Evolutionary conservation across 768 basidiomycete genomes (phyloP).

Genomic region (Lentinula raphanica): DNA sequence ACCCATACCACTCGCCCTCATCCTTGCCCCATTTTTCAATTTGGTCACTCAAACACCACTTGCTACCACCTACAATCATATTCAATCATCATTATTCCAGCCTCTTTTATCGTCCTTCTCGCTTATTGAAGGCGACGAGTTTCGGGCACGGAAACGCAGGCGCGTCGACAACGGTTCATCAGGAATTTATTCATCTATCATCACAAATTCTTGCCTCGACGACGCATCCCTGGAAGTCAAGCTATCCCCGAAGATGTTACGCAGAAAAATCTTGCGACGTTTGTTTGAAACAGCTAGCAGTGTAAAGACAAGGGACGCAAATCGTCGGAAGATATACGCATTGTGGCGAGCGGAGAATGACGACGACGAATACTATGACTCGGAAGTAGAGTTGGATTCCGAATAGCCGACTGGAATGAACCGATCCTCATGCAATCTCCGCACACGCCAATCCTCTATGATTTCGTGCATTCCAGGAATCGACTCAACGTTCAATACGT

Average conservation of each 20-base stretch:
- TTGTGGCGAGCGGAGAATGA: constrained; percentile 67
- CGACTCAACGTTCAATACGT: neutral
- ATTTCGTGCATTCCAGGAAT: too few species aligned
- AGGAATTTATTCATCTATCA: constrained; percentile 33
- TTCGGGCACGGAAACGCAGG: constrained; percentile 44
- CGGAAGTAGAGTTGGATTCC: neutral
- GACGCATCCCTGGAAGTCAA: constrained; percentile 33
- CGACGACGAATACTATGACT: constrained; percentile 36
- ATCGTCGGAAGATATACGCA: constrained; percentile 77
- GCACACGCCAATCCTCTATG: too few species aligned
- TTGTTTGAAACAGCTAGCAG: constrained; percentile 74
- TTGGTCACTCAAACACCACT: constrained; percentile 67
- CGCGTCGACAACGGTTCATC: constrained; percentile 15
- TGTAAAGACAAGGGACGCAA: constrained; percentile 69
- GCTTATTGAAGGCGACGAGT: constrained; percentile 28
- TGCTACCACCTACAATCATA: constrained; percentile 63
- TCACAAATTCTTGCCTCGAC: constrained; percentile 50
- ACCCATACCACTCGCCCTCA: constrained; percentile 45
- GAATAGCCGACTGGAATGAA: too few species aligned
- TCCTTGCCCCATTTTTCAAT: constrained; percentile 66
- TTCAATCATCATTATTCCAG: constrained; percentile 61
- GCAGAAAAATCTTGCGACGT: constrained; percentile 49
- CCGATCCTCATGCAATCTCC: too few species aligned
- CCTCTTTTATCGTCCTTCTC: constrained; percentile 58
- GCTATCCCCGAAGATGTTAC: constrained; percentile 32